These are phyloP conservation scores for Aspergillus taichungensis DNA, from an alignment of 495 filamentous ascomycete species.

Conservation along the genomic window DNA sequence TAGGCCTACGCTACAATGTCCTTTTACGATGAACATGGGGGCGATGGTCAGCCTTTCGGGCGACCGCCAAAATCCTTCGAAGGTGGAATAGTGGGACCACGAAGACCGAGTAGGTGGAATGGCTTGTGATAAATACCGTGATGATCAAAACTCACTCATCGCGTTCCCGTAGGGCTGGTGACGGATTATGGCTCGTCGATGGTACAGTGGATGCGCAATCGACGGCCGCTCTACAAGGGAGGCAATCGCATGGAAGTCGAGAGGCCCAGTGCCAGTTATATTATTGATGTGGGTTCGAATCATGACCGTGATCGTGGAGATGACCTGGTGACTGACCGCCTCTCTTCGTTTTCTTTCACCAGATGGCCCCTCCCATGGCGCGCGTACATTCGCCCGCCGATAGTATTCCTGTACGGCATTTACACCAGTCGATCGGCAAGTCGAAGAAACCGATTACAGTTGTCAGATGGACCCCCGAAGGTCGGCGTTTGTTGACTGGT, in stretches of 20 bases:
- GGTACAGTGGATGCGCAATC: slow-evolving; percentile 85
- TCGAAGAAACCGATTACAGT: slow-evolving; percentile 95
- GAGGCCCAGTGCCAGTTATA: slow-evolving; percentile 77
- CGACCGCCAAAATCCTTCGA: slow-evolving; percentile 30
- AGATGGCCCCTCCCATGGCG: slow-evolving; percentile 85
- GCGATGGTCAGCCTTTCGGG: slow-evolving; percentile 25
- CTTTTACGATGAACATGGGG: slow-evolving; percentile 34
- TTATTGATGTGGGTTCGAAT: slow-evolving; percentile 59
- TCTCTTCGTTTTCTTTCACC: neutral
- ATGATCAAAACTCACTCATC: too few species aligned
- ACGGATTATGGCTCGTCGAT: slow-evolving; percentile 94
- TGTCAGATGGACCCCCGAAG: slow-evolving; percentile 97
- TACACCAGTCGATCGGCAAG: slow-evolving; percentile 95
- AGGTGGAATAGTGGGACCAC: slow-evolving; percentile 28
- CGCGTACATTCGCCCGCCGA: slow-evolving; percentile 64
- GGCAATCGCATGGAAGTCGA: slow-evolving; percentile 62
- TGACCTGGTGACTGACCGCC: slow-evolving; percentile 5
- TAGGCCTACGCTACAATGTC: slow-evolving; percentile 23
- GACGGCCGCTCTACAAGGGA: slow-evolving; percentile 65
- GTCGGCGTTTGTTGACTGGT: slow-evolving; percentile 79
- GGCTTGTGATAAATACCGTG: too few species aligned
- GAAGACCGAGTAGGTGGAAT: slow-evolving; percentile 32
- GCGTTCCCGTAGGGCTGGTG: slow-evolving; percentile 45
- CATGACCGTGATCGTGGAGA: too few species aligned
- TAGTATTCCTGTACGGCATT: slow-evolving; percentile 76